Conservation (phyloP, 441 rosid species). For the Eruca vesicaria region DNA sequence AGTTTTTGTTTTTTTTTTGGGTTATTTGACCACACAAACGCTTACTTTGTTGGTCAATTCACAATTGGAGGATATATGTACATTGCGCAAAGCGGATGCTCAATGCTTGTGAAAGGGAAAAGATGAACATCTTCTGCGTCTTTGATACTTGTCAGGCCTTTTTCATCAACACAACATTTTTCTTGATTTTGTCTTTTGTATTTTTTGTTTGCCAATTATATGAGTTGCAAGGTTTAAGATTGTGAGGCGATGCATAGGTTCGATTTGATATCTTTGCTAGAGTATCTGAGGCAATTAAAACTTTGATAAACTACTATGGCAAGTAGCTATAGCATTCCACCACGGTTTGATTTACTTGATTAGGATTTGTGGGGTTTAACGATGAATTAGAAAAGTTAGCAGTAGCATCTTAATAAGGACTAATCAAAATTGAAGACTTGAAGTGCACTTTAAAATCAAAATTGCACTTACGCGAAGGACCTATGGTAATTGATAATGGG, state of each 20-base stretch:
- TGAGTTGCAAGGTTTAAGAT: too few relatives aligned
- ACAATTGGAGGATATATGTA: slow-evolving; percentile 25
- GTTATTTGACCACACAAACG: not conserved
- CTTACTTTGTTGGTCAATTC: not conserved
- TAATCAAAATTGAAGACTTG: not conserved
- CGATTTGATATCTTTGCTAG: too few relatives aligned
- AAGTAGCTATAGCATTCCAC: too few relatives aligned
- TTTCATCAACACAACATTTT: not conserved
- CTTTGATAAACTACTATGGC: too few relatives aligned
- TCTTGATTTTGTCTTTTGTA: not conserved
- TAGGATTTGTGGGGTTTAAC: not conserved
- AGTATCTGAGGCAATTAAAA: too few relatives aligned
- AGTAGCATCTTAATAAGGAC: not conserved
- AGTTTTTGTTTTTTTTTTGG: slow-evolving; percentile 23
- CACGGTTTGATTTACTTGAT: not conserved
- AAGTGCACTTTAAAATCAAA: not conserved
- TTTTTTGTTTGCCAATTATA: not conserved
- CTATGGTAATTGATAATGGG: not conserved
- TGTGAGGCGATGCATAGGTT: too few relatives aligned
- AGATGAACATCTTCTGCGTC: slow-evolving; percentile 15
- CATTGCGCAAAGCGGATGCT: slow-evolving; percentile 24
- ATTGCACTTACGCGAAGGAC: not conserved
- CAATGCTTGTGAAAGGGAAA: slow-evolving; percentile 19
- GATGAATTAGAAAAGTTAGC: not conserved
- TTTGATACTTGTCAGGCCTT: slow-evolving; percentile 1